Percentiles rank a stretch among this genome's conserved stretches.
Evolutionary conservation across 2,329 filamentous ascomycete genomes (phyloP).

Genomic region (Cladosporium sp.): DNA sequence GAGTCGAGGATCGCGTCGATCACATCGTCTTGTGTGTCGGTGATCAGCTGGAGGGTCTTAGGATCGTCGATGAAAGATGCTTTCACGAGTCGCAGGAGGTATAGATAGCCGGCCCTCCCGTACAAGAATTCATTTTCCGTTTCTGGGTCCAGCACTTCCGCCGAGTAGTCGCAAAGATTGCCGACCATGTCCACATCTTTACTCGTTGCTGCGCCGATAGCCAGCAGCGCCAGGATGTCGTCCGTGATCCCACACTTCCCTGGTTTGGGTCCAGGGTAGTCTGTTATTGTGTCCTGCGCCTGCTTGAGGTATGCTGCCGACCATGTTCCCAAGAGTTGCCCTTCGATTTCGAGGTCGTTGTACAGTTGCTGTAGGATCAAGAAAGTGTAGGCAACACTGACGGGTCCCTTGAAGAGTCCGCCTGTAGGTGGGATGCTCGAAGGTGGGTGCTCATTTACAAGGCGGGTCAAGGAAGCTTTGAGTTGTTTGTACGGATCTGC

Average conservation of each 20-base stretch:
- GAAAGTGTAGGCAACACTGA: constrained; percentile 48
- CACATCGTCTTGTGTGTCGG: constrained; percentile 53
- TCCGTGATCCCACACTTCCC: constrained; percentile 48
- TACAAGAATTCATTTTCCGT: constrained; percentile 61
- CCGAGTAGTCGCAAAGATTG: constrained; percentile 48
- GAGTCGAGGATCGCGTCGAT: constrained; percentile 57
- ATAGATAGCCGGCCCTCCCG: constrained; percentile 64
- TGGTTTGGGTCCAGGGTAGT: constrained; percentile 43
- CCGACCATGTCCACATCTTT: constrained; percentile 47
- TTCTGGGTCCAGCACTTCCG: constrained; percentile 42
- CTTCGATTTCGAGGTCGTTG: constrained; percentile 44
- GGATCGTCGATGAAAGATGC: constrained; percentile 51
- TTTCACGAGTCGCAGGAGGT: constrained; percentile 61
- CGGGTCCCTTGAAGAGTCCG: constrained; percentile 48
- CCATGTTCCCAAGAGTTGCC: constrained; percentile 45
- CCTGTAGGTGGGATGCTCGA: constrained; percentile 43
- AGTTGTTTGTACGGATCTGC: constrained; percentile 48
- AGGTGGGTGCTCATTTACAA: constrained; percentile 46
- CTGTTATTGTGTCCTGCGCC: constrained; percentile 46
- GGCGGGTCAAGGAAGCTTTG: constrained; percentile 46
- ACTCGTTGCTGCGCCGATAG: constrained; percentile 47
- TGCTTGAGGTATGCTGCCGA: constrained; percentile 48
- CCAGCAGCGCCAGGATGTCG: constrained; percentile 48
- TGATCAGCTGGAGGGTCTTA: constrained; percentile 48
- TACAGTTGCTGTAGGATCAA: constrained; percentile 48